Evolutionary conservation across 2,329 filamentous ascomycete species (phyloP), one percentile per base, ranked within the genome.

Genomic region (Alternaria metachromatica): DNA sequence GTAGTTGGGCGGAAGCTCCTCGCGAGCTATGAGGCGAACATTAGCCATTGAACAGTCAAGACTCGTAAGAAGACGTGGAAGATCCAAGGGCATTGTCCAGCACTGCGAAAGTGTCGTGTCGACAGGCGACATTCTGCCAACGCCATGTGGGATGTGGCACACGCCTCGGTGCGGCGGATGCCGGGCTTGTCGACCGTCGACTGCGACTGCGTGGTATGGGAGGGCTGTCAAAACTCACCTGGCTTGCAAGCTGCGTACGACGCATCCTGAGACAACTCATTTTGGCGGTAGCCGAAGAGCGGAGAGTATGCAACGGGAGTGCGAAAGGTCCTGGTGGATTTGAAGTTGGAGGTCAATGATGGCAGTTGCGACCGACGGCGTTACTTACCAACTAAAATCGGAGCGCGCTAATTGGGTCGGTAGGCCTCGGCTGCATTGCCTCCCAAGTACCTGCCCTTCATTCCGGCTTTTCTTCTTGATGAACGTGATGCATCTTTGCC

Each of bases 1-100:
- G 87, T 85, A 78, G 92, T 88, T 76, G 85, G 86, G 81, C 86
- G 87, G 74, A 89, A 81, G 73, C 85, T 82, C 77, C 87, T 87
- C 70, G 88, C 87, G 79, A 92, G 87, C 90, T 93, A 72, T 64
- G 67, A 60, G 55, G 18, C 48, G 55, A 49, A 51, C 50, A 65
- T 79, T 68, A 79, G 76, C 77, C 65, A 77, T 76, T 78, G 75
- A 30, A 21, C 57, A 12, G 20, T 49, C 7, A 25, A 55, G 20
- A 13, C 3, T 26, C 6, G 55, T 26, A 44, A 4, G 20, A 44
- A 20, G 18, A 43, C 18, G 20, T 15, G 18, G n/a, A 26, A 50
- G 33, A 25, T 53, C 41, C 45, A 58, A 11, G 33, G 25, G 30
- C 20, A 26, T 23, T 26, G 25, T 21, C 21, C 41, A 43, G 15